Percentiles rank a stretch among this genome's conserved stretches.
phyloP scores from a whole-genome alignment of 345 rosid species.

The Hibiscus mutabilis region DNA sequence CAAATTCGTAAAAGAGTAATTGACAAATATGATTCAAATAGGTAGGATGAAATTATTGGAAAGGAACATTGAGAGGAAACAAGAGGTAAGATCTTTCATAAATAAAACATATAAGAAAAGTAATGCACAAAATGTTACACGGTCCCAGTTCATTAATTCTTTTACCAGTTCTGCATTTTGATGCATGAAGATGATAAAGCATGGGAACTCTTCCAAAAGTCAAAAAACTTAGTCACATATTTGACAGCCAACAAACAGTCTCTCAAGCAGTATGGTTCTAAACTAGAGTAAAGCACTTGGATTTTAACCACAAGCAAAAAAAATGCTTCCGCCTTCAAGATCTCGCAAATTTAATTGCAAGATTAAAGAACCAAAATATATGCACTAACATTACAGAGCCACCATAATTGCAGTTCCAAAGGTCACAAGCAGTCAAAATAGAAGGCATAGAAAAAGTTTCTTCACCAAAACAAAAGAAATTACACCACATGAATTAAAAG shows the following conservation, averaged over 20 bases:
- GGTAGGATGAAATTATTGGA: background rate
- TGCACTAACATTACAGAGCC: background rate
- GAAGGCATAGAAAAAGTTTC: background rate
- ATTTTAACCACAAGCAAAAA: background rate
- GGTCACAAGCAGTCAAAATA: background rate
- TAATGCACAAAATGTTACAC: background rate
- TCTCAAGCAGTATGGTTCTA: background rate
- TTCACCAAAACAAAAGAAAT: background rate
- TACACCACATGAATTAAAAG: conserved; percentile 3
- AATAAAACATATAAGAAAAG: background rate
- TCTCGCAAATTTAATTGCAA: background rate
- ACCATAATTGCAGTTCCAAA: background rate
- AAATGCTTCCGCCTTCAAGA: background rate
- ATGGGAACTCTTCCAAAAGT: background rate
- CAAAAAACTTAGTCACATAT: background rate
- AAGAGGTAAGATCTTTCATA: background rate
- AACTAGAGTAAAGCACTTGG: background rate
- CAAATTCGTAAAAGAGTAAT: conserved; percentile 1
- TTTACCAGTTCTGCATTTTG: background rate
- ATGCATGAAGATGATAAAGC: background rate
- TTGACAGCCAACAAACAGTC: conserved; percentile 4
- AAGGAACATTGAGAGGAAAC: background rate
- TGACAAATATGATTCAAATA: background rate
- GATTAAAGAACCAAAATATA: background rate
- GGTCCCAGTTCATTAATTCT: background rate